Conservation (phyloP, 352 stramenopile genomes). For the Globisporangium cederbergense region DNA sequence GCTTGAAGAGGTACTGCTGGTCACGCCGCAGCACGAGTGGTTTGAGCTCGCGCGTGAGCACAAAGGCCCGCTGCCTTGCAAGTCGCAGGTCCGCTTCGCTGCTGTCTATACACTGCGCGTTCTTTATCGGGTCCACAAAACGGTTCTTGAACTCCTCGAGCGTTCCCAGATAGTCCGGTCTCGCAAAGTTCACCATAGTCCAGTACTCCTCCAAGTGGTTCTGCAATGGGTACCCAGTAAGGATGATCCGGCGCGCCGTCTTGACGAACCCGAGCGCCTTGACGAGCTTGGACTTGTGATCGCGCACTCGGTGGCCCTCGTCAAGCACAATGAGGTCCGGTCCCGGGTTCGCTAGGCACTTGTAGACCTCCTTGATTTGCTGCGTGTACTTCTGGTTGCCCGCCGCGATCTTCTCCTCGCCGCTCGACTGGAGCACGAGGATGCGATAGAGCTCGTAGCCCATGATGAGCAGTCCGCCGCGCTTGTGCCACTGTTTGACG, state of each 20-base stretch:
- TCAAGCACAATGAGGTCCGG: constrained; percentile 87
- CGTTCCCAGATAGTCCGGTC: constrained; percentile 74
- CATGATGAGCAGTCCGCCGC: constrained; percentile 85
- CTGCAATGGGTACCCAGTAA: constrained; percentile 95
- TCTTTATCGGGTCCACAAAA: constrained; percentile 89
- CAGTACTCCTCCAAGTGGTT: constrained; percentile 95
- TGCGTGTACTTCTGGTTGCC: constrained; percentile 57
- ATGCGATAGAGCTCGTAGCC: constrained; percentile 90
- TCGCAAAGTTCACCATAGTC: constrained; percentile 90
- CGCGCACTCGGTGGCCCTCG: constrained; percentile 86
- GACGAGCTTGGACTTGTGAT: constrained; percentile 90
- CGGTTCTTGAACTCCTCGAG: constrained; percentile 88
- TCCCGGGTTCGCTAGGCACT: constrained; percentile 61
- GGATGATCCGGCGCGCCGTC: constrained; percentile 87
- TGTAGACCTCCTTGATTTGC: constrained; percentile 64
- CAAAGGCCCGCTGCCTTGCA: constrained; percentile 69
- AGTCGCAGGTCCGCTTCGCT: constrained; percentile 63
- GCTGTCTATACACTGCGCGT: constrained; percentile 81
- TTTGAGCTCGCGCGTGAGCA: constrained; percentile 81
- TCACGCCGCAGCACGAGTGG: constrained; percentile 82
- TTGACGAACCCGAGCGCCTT: constrained; percentile 78
- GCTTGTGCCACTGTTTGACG: constrained; percentile 71
- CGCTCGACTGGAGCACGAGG: constrained; percentile 72
- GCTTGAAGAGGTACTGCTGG: constrained; percentile 78
- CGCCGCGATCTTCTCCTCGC: constrained; percentile 74